Conservation (phyloP, 1,284 basidiomycete genomes). For the Boletellus deceptivus region DNA sequence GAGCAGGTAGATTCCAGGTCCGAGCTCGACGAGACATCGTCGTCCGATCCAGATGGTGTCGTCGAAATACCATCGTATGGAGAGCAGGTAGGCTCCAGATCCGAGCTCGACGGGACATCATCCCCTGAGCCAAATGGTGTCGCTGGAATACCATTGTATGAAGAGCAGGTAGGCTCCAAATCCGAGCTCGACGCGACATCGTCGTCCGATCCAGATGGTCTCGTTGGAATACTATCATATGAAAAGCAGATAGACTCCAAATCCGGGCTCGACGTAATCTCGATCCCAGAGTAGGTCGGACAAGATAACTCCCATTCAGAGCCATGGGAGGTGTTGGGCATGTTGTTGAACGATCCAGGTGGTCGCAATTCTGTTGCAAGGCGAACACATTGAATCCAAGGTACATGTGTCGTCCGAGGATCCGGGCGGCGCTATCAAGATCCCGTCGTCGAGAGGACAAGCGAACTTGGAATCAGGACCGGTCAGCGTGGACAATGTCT, state of each 20-base stretch:
- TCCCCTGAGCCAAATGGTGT: neutral
- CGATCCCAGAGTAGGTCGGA: neutral
- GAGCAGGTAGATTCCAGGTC: neutral
- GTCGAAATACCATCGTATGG: neutral
- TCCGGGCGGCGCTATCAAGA: too few relatives aligned
- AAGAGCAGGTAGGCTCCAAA: neutral
- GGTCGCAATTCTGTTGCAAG: too few relatives aligned
- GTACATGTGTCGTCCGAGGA: too few relatives aligned
- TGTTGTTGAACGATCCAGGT: too few relatives aligned
- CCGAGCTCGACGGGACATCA: neutral
- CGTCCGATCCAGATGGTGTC: neutral
- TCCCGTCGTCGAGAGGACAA: too few relatives aligned
- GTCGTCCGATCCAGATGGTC: neutral
- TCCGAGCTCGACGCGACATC: neutral
- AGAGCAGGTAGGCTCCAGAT: neutral
- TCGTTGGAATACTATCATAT: constrained; percentile 1
- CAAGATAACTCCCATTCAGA: neutral
- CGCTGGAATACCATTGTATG: neutral
- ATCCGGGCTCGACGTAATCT: neutral
- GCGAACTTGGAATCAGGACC: neutral
- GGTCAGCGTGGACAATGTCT: neutral
- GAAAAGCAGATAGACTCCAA: neutral
- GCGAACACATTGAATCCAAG: neutral
- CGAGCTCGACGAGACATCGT: neutral
- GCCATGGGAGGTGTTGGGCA: too few relatives aligned